Evolutionary conservation across 2,329 filamentous ascomycete species (phyloP), one percentile per base, ranked within the genome.

Genomic region (Venturiaceae sp.): DNA sequence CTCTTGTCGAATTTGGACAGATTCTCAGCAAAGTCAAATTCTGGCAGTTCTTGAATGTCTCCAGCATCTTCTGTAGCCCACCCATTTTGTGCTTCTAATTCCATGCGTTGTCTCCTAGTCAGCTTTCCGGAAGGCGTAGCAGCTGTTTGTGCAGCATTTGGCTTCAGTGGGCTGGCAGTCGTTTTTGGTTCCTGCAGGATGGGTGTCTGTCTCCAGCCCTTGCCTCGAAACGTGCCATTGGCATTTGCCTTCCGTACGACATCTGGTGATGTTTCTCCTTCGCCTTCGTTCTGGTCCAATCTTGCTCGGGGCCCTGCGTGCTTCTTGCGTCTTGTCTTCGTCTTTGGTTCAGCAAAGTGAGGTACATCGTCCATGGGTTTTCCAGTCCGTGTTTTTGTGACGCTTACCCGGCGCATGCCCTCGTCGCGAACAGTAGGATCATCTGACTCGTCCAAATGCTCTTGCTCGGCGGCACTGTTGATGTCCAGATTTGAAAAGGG

Each of bases 11-110:
- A 97, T 68, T 96, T 95, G 52, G 90, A 92, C 33, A 97, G 79
- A 63, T 91, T 91, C 58, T 84, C 85, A 65, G 89, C 86, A 66
- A 97, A 97, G 71, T 97, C 92, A 66, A 97, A 97, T 61, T 97
- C 94, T 11, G 88, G 90, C 78, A 94, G 83, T 68, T 95, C 92
- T 72, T 92, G 89, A 23, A 94, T 89, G 68, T 97, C 94, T 0
- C 90, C 96, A 23, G 92, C 92, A 67, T 97, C 92, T 68, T 96
- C 94, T 0, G 92, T 96, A 3, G 90, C 91, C 92, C 92, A 97
- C 3, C 90, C 92, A 69, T 90, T 95, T 46, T 30, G 76, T 67
- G 70, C 65, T 74, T 75, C 59, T 69, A 72, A 56, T 70, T 72
- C 44, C 69, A 72, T 11, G 67, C 66, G 58, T 21, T 36, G 67